A percentile compares a stretch with the other conserved stretches of the same genome.
Evolutionary conservation across 768 basidiomycete genomes (phyloP).

Genomic region (Dioszegia aurantiaca): DNA sequence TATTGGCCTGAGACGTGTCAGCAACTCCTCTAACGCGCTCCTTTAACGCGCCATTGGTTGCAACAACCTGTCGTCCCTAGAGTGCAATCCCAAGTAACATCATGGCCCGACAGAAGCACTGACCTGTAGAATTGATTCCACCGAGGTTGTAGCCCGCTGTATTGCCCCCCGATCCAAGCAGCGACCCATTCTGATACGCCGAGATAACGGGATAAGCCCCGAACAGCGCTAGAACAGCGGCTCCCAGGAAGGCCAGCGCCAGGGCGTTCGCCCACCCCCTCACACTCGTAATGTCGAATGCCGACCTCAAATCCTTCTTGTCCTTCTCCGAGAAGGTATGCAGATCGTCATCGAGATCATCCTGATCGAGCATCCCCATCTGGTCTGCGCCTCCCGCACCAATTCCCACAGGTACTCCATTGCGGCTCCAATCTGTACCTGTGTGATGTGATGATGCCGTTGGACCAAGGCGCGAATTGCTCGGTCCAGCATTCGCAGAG

Average conservation of each 20-base stretch:
- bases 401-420: background rate
- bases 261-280: slow-evolving; percentile 72
- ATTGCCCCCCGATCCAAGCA: slow-evolving; percentile 6
- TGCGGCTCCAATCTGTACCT: background rate
- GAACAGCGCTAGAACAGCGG: slow-evolving; percentile 48
- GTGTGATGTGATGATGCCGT: slow-evolving; percentile 6
- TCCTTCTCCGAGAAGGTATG: slow-evolving; percentile 11
- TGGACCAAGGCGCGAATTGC: background rate
- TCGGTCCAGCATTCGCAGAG: no score
- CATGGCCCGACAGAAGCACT: slow-evolving; percentile 57
- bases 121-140: slow-evolving; percentile 62
- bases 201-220: slow-evolving; percentile 41
- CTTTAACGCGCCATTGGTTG: no score
- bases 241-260: slow-evolving; percentile 62
- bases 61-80: no score
- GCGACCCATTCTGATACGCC: slow-evolving; percentile 23
- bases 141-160: slow-evolving; percentile 63
- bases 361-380: background rate
- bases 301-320: slow-evolving; percentile 57
- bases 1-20: no score
- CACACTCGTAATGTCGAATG: slow-evolving; percentile 63
- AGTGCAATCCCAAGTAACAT: no score
- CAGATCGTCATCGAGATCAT: no score
- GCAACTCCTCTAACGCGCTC: no score
- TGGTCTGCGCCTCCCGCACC: no score